These are phyloP conservation scores for Vigna angularis DNA, from an alignment of 306 rosid genomes.

Conservation along the genomic window DNA sequence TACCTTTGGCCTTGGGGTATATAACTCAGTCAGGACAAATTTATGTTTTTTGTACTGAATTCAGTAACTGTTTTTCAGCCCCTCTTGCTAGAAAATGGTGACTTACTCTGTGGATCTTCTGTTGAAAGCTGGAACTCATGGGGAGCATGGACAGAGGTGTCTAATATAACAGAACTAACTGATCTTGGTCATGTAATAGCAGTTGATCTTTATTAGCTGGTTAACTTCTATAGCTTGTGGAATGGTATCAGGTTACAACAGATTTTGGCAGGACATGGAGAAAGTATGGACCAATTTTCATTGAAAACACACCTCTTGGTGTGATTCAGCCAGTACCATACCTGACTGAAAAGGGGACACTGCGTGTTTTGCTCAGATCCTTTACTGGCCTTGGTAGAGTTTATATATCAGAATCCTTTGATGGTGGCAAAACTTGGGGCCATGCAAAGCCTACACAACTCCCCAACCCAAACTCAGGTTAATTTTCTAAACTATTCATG, in stretches of 20 bases:
- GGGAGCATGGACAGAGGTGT: slow-evolving; percentile 98
- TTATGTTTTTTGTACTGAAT: neutral
- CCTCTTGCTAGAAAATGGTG: slow-evolving; percentile 83
- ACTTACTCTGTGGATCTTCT: slow-evolving; percentile 87
- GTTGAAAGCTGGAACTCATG: slow-evolving; percentile 99
- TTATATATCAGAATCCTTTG: slow-evolving; percentile 80
- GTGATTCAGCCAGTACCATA: slow-evolving; percentile 96
- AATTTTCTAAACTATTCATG: slow-evolving; percentile 34
- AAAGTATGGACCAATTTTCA: slow-evolving; percentile 82
- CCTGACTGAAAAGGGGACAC: slow-evolving; percentile 72
- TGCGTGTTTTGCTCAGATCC: slow-evolving; percentile 86
- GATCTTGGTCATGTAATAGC: slow-evolving; percentile 23
- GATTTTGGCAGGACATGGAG: slow-evolving; percentile 79
- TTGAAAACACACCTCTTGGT: slow-evolving; percentile 66
- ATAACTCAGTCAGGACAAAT: neutral
- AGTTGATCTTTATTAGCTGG: slow-evolving; percentile 15
- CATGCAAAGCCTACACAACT: slow-evolving; percentile 75
- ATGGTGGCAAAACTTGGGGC: slow-evolving; percentile 80
- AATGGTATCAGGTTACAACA: slow-evolving; percentile 64
- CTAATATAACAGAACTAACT: slow-evolving; percentile 13
- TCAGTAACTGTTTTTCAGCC: slow-evolving; percentile 61
- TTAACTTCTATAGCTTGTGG: slow-evolving; percentile 40
- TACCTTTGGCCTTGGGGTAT: neutral
- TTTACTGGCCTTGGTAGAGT: slow-evolving; percentile 63
- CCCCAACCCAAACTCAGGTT: slow-evolving; percentile 97